phyloP scores from a whole-genome alignment of 495 filamentous ascomycete species.

The Penicillium salamii region DNA sequence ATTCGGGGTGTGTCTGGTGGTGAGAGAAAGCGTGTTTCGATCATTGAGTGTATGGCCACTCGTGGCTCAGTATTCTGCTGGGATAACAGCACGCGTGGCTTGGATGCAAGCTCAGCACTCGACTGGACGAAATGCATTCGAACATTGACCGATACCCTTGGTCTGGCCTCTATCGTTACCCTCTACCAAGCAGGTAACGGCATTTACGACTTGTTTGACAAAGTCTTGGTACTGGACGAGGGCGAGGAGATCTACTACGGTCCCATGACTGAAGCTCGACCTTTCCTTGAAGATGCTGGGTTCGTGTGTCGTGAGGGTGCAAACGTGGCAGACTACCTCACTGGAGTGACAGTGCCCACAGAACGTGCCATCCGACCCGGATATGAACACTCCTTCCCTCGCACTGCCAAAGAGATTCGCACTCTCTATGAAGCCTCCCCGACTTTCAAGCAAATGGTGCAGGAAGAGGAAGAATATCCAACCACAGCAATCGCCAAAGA shows the following conservation, averaged over 20 bases:
- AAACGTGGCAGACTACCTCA: conserved; percentile 67
- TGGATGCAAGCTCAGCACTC: conserved; percentile 59
- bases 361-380: conserved; percentile 57
- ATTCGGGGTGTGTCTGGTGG: conserved; percentile 80
- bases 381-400: conserved; percentile 35
- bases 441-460: conserved; percentile 24
- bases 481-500: conserved; percentile 29
- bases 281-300: conserved; percentile 62
- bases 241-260: conserved; percentile 62
- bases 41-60: conserved; percentile 61
- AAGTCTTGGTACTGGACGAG: conserved; percentile 63
- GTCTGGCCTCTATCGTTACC: conserved; percentile 45
- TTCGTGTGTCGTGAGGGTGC: conserved; percentile 58
- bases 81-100: conserved; percentile 60
- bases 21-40: conserved; percentile 70
- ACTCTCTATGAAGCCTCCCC: conserved; percentile 31
- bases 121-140: conserved; percentile 47
- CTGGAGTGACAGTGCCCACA: conserved; percentile 61
- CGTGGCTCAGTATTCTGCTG: conserved; percentile 55
- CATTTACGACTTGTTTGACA: conserved; percentile 63
- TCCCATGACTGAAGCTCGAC: conserved; percentile 53
- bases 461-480: conserved; percentile 45
- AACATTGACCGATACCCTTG: conserved; percentile 43
- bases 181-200: conserved; percentile 62
- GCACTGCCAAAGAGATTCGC: conserved; percentile 32